Evolutionary conservation across 306 rosid genomes (phyloP), one percentile per base, ranked within the genome.

Genomic region (Cicer yamashitae): DNA sequence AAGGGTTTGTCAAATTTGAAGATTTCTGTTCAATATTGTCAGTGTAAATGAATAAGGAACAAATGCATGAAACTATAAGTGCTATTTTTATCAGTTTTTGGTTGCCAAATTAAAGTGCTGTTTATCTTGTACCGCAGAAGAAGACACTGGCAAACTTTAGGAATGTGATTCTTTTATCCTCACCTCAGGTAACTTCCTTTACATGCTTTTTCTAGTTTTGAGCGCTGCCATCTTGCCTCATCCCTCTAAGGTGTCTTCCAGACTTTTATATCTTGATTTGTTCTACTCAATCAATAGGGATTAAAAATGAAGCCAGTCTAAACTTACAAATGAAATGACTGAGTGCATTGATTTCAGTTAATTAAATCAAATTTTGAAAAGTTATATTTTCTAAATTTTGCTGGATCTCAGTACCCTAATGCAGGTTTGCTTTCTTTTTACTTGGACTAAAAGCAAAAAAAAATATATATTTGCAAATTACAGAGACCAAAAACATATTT

Each of bases 221-320:
- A 85, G 88, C 46, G 96, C 86, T 84, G 91, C 89, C 50, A 82
- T 53, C 76, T 73, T 89, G 85, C 89, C 87, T 13, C 90, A 85
- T 88, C 90, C 96, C 78, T 81, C 90, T 20, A 87, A 85, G 97
- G 96, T 89, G 82, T 74, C 67, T 74, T 83, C 77, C 62, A 51
- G 41, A 67, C 39, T 45, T 14, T 61, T 46, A 64, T 67, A 43
- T 57, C 54, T 25, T 67, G 65, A 54, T 54, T 50, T 60, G 7
- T 50, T 18, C 8, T 75, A 41, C 77, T 11, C 15, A 20, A 47
- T 51, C 74, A 41, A 52, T 59, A 25, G 22, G 50, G 56, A 34
- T 70, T 73, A 48, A 67, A 67, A 76, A 57, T 17, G 79, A 73
- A 63, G 64, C n/a, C 54, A 22, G 59, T 13, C 68, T 70, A 67